Base-by-base conservation (phyloP, 139 green algal genomes). In the Spirogloea muscicola region DNA sequence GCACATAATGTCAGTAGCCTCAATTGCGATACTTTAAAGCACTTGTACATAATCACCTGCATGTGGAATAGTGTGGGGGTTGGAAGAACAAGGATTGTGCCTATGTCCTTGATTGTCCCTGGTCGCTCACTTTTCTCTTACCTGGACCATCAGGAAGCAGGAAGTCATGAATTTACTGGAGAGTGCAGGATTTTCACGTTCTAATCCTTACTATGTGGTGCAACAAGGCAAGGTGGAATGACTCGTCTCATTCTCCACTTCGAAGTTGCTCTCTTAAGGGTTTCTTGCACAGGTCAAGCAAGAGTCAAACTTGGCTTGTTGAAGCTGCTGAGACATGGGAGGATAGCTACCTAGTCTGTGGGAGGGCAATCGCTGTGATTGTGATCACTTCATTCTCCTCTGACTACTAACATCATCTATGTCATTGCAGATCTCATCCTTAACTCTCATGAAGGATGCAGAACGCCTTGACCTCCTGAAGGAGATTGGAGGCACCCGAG, bases 171-270 rank as follows among this genome's bases (percentile, higher is more conserved):
- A 96, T 77, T 79, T 98, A 49, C 86, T 99, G 51, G 95, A 99
- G 85, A 93, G 83, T 34, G 94, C 95, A 7, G 95, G 95, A 27
- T 98, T 99, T 81, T 93, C 84, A 16, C 83, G 90, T 3, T 88
- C 92, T 51, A 99, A 99, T 82, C 95, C 95, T 0, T 99, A 99
- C 86, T 98, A 98, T 79, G 90, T 98, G 37, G 95, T 99, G 51
- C 94, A 99, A 85, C 95, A 99, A 85, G 94, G 94, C 52, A 94
- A 95, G 75, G 74, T 81, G 27, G 27, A 34, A 2, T 25, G 3
- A 2, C 48, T 1, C 25, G 1, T 1, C 1, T 57, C 46, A 31
- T 57, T 31, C 46, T n/a, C 25, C 46, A 57, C n/a, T 2, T n/a
- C 25, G n/a, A 57, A 21, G 21, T 57, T 4, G 25, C 25, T 57